Base-by-base conservation (phyloP, 331 rosid genomes). In the Cucumis variabilis region DNA sequence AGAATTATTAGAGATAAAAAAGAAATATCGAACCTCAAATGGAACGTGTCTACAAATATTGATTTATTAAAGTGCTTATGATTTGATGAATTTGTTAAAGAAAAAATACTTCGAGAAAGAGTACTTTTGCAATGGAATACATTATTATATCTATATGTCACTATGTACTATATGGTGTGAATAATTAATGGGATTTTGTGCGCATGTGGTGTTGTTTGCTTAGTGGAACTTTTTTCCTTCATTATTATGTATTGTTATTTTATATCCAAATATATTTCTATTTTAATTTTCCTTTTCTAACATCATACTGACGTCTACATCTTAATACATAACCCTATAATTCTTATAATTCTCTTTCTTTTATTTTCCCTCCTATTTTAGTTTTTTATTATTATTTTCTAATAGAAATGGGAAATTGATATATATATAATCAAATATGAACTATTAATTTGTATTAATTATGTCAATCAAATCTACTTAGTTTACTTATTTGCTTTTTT, bases 291-390 rank as follows among this genome's bases (percentile, higher is more conserved):
- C 58, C 55, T 48, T 13, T 50, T 58, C 66, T 50, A 46, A 79
- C 84, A 79, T 79, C 84, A 79, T 25, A 51, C 66, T 78, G 83
- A 79, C 84, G 84, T 79, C 23, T 79, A 25, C n/a, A 78, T 78
- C n/a, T 44, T 37, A 51, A 51, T 78, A 25, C 55, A 15, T 46
- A 50, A 17, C 37, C 7, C 58, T 23, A 46, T 12, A 13, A 48
- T 50, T 76, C 24, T 2, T 1, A 7, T 16, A 15, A n/a, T 50
- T 78, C 25, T 78, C 2, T 13, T 78, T 2, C 3, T 50, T 50
- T 50, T 78, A n/a, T 5, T 24, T 77, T 77, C 5, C 23, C 19
- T 23, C 14, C 2, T 48, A 20, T 77, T 77, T 77, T 75, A 17
- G 37, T 68, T 68, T 19, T 13, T 27, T 41, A 41, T 41, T 41